Conservation (phyloP, 2,329 filamentous ascomycete species). For the Fusarium hostae region DNA sequence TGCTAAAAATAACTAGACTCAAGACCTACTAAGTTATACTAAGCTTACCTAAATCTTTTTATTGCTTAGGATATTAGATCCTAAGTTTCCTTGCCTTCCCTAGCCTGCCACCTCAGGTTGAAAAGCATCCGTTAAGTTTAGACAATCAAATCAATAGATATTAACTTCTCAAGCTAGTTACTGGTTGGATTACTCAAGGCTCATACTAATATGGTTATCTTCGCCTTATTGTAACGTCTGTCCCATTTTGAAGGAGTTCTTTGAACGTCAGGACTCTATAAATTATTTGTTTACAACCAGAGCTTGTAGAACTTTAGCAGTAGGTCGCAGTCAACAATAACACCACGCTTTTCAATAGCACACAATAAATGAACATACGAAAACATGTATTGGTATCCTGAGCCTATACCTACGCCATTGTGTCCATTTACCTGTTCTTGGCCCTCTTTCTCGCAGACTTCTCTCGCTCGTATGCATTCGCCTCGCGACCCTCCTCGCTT, state of each 20-base stretch:
- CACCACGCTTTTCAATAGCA: background rate
- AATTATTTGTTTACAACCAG: background rate
- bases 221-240: background rate
- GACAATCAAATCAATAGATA: background rate
- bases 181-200: background rate
- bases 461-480: constrained; percentile 90
- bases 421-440: constrained; percentile 55
- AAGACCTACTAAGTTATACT: no score
- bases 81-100: no score
- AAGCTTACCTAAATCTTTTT: no score
- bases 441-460: constrained; percentile 78
- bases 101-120: background rate
- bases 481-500: constrained; percentile 86
- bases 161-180: background rate
- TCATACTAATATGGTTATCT: no score
- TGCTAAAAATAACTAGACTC: no score
- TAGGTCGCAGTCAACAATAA: no score
- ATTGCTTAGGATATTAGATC: no score
- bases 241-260: background rate
- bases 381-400: constrained; percentile 39
- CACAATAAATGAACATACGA: constrained; percentile 12
- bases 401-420: constrained; percentile 12
- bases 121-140: background rate
- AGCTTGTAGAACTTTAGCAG: no score
- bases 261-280: background rate